Base-by-base conservation (phyloP, 495 filamentous ascomycete species). In the Penicilliopsis zonata region DNA sequence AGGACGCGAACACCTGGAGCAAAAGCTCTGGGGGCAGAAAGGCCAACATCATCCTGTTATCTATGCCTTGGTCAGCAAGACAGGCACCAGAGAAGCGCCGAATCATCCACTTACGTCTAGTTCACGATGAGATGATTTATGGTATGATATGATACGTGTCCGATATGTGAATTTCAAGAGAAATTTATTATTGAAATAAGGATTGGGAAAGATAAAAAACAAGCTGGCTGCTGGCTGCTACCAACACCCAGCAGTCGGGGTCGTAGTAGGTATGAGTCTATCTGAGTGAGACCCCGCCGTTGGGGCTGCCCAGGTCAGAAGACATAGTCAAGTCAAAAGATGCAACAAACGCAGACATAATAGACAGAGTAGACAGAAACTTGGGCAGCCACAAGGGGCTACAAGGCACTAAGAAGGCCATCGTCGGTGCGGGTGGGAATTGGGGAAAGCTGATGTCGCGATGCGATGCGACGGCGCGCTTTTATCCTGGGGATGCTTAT, bases 281-380 rank as follows among this genome's bases (percentile, higher is more conserved):
- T 61, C 65, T 62, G 33, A 51, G 48, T 40, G 52, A 49, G 43
- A 81, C 81, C 80, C 80, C 80, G 49, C 50, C 75, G 48, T 76
- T 82, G 80, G 80, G 82, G 78, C 70, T 80, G 73, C 76, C 49
- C 41, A 61, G 44, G 43, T 49, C 48, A 45, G 49, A 47, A 44
- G 44, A 57, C 38, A 52, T 65, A 60, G 64, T 43, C 37, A 57
- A 8, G 8, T 12, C 22, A 33, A 26, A 22, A 18, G 30, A 16
- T 0, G 15, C 13, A 24, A 22, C 16, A 19, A 19, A n/a, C n/a
- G n/a, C n/a, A 16, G 25, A 29, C 44, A 57, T 49, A 22, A 32
- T n/a, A n/a, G n/a, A 36, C 13, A 17, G 36, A 40, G 38, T 38
- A 42, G 29, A 43, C 35, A 26, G 26, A 33, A 24, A 46, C 36